Percentiles rank a stretch among this genome's conserved stretches.
phyloP scores from a whole-genome alignment of 2,329 filamentous ascomycete species.

The Colletotrichum sp. region DNA sequence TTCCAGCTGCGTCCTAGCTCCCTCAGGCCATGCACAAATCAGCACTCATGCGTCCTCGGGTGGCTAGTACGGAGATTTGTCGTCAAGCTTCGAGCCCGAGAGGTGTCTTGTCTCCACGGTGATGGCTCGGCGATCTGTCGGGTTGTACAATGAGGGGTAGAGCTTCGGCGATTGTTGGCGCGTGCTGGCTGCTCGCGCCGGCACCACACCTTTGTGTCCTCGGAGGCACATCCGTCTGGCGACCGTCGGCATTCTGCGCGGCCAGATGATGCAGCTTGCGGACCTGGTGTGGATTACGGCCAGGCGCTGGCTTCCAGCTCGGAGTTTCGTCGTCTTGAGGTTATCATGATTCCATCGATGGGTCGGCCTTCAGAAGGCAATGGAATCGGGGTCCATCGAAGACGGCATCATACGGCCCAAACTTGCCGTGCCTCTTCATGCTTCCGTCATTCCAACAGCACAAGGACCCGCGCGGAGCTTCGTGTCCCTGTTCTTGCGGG shows the following conservation, averaged over 20 bases:
- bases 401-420: background rate
- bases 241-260: background rate
- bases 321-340: background rate
- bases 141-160: constrained; percentile 8
- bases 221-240: background rate
- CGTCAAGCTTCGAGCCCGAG: constrained; percentile 8
- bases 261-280: background rate
- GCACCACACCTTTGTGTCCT: background rate
- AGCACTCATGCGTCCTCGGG: background rate
- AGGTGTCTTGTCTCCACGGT: background rate
- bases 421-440: background rate
- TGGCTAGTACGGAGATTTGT: constrained; percentile 17
- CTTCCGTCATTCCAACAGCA: constrained; percentile 8
- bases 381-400: background rate
- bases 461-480: background rate
- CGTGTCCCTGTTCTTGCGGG: background rate
- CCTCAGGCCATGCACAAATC: background rate
- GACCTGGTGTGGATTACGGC: background rate
- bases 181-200: background rate
- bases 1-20: background rate
- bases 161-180: background rate
- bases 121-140: constrained; percentile 20
- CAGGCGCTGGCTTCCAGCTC: background rate
- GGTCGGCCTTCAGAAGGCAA: background rate
- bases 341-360: background rate